Evolutionary conservation across 2,329 filamentous ascomycete genomes (phyloP).

Genomic region (Claviceps digitariae): DNA sequence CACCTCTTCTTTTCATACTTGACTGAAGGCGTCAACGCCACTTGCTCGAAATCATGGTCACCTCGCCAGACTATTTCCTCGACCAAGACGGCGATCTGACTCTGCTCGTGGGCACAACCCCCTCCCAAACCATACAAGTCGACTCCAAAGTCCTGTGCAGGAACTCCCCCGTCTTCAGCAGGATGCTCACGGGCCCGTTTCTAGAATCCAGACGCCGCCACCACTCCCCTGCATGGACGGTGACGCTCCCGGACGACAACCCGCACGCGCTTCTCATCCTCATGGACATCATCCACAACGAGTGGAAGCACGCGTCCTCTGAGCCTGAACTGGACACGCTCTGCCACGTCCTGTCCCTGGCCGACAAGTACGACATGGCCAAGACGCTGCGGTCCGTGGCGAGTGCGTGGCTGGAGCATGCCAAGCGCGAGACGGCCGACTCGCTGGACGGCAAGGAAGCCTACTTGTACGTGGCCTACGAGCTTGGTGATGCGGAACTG

Average conservation of each 20-base stretch:
- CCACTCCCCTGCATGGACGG: neutral
- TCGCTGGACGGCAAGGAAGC: neutral
- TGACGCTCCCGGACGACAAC: constrained; percentile 3
- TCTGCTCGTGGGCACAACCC: neutral
- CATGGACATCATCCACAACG: constrained; percentile 2
- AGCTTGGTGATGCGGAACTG: neutral
- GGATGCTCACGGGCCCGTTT: constrained; percentile 4
- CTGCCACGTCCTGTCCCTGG: constrained; percentile 4
- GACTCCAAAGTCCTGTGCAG: constrained; percentile 1
- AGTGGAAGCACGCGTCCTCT: constrained; percentile 1
- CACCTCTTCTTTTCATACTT: no score
- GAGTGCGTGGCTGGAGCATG: neutral
- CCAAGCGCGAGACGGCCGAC: neutral
- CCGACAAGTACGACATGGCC: constrained; percentile 9
- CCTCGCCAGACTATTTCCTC: neutral
- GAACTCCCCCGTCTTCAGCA: constrained; percentile 1
- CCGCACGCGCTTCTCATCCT: neutral
- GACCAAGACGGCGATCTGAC: neutral
- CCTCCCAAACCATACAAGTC: neutral
- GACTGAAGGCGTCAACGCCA: no score
- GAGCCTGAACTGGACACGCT: neutral
- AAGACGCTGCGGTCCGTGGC: constrained; percentile 5
- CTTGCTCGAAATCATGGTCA: neutral
- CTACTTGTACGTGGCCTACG: neutral
- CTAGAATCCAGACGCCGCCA: neutral